Conservation (phyloP, 176 grass and related monocot genomes). For the Coix lacrymajobi region DNA sequence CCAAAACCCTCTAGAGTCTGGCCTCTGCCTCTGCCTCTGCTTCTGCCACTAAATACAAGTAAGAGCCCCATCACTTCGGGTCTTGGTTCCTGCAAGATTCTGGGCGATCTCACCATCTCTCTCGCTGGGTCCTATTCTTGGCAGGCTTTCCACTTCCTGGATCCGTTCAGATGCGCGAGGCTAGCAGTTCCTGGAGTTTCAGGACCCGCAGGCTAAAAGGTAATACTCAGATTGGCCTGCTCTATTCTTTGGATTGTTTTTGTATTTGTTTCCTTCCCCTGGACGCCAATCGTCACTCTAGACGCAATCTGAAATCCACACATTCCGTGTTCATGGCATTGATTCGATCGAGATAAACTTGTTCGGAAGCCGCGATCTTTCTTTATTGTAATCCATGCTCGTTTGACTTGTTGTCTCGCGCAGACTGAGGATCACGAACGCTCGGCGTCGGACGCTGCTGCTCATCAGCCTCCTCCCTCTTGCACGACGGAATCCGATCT, state of each 20-base stretch:
- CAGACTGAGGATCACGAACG: constrained; percentile 12
- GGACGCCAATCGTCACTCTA: background rate
- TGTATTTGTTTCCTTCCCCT: background rate
- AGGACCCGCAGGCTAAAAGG: background rate
- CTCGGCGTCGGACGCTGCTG: background rate
- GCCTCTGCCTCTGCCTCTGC: background rate
- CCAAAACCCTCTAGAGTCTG: constrained; percentile 38
- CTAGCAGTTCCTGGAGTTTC: constrained; percentile 22
- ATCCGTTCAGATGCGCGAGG: background rate
- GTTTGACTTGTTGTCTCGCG: constrained; percentile 37
- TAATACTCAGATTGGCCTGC: background rate
- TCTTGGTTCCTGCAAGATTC: constrained; percentile 30
- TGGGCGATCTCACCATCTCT: constrained; percentile 4
- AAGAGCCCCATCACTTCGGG: background rate
- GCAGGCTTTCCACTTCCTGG: constrained; percentile 33
- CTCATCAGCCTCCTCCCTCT: background rate
- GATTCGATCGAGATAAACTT: constrained; percentile 1
- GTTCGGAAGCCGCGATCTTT: background rate
- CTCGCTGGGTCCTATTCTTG: constrained; percentile 9
- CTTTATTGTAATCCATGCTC: background rate
- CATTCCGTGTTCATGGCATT: constrained; percentile 18
- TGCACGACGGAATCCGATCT: constrained; percentile 8
- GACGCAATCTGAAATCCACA: background rate
- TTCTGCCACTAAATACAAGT: constrained; percentile 4
- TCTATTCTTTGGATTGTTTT: background rate